Evolutionary conservation across 208 protist species (phyloP), one percentile per base, ranked within the genome.

Genomic region (Polymyxa betae): DNA sequence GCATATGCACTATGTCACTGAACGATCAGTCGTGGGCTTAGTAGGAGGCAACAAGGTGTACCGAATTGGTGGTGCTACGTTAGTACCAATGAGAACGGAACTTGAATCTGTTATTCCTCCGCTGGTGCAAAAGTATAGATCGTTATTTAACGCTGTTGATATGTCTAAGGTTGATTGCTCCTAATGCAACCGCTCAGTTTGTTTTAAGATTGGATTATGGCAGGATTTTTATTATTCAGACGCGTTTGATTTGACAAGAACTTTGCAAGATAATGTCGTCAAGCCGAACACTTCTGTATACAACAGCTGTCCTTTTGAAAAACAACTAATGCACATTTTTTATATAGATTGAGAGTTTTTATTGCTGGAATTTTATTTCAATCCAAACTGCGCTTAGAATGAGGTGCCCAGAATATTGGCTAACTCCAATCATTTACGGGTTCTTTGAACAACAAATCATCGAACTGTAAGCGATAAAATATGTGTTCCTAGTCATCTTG

Each of bases 1-100:
- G 72, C 72, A 82, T 35, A 5, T 82, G 72, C 72, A 82, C 72
- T 82, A 38, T 82, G 72, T n/a, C 35, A 82, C 40, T 43, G 72
- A 35, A 45, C 16, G 16, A 38, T 82, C 40, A 20, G 16, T 16
- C 35, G 35, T 35, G 16, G 72, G 72, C 16, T 5, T 45, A 5
- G 35, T 82, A 38, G 72, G 35, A 5, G 40, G 72, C 40, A 5
- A n/a, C n/a, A 82, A 5, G 35, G 35, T 82, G 16, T 82, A 82
- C 35, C 72, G 40, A n/a, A n/a, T 82, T 43, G 35, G n/a, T 35
- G 35, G 16, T 43, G 72, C 16, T 5, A n/a, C n/a, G 5, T n/a
- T 82, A 20, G n/a, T 82, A 20, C 10, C n/a, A 20, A 82, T 82
- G 16, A 82, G 35, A n/a, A 5, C 35, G 40, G n/a, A 82, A 5